Conservation (phyloP, 169 alveolate genomes). For the Hepatocystis sp. region DNA sequence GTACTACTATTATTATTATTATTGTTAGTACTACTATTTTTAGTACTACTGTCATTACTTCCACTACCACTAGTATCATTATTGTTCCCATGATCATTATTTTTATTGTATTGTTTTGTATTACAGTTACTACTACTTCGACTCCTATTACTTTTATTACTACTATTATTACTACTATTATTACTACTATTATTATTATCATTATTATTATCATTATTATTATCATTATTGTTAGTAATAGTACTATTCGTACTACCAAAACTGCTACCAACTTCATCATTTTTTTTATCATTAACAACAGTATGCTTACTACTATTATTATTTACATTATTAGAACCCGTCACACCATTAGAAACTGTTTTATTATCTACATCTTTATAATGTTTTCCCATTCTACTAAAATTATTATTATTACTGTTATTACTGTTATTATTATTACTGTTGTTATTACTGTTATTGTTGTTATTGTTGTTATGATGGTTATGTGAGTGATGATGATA, state of each 20-base stretch:
- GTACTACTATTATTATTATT: neutral
- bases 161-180: neutral
- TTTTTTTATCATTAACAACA: neutral
- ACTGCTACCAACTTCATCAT: no score
- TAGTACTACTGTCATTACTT: constrained; percentile 1
- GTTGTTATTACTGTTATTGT: no score
- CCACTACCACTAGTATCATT: no score
- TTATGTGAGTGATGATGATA: no score
- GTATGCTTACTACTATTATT: neutral
- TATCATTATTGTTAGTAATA: no score
- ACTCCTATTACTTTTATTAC: neutral
- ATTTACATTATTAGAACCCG: neutral
- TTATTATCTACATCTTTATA: constrained; percentile 2
- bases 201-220: no score
- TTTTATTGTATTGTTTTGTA: neutral
- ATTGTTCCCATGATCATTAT: neutral
- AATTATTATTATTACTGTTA: no score
- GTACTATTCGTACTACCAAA: no score
- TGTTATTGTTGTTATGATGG: no score
- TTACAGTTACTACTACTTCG: neutral
- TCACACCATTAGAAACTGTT: neutral
- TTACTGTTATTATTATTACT: no score
- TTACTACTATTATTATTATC: no score
- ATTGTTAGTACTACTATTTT: neutral
- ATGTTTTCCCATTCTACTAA: constrained; percentile 9